Base-by-base conservation (phyloP, 2,329 filamentous ascomycete species). In the Phialocephala sp. region DNA sequence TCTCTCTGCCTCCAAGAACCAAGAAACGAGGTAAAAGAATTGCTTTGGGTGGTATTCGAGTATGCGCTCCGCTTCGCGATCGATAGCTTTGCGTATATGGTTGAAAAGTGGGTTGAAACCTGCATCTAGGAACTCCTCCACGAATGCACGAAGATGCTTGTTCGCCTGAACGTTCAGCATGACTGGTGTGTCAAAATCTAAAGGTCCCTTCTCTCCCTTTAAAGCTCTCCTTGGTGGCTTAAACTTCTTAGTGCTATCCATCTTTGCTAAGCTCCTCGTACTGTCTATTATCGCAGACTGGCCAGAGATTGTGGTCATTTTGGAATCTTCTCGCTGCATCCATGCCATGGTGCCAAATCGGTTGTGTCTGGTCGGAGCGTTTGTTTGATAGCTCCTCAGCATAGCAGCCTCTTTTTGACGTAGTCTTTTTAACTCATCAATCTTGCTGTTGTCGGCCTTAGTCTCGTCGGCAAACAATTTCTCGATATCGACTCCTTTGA, bases 311-410 rank as follows among this genome's bases (percentile, higher is more conserved):
- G 94, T 93, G 0, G 92, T 91, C 72, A 95, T 87, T 74, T 94
- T 94, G 59, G 91, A 89, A 71, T 94, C 91, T 58, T 93, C 91
- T 63, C 94, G 85, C 80, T 97, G 93, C 43, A 99, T 88, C 94
- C 94, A 98, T 39, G 97, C 89, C 92, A 98, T 98, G 12, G 94
- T 97, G 2, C 95, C 95, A 74, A 98, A 99, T 39, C 95, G 87
- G 72, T 94, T 97, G 78, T 99, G 95, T 57, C 95, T 84, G 2
- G 93, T 94, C 0, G 94, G 92, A 2, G 91, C 91, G 74, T 89
- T 89, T 71, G 89, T 90, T 62, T 90, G 90, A 72, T 93, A 90
- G 58, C 90, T 86, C 72, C 90, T 88, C 62, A 92, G 83, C 88
- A 97, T 91, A n/a, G 89, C 87, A 1, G 89, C 89, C 78, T 99